These are phyloP conservation scores for Phaffia australis DNA, from an alignment of 768 basidiomycete genomes.

Conservation along the genomic window DNA sequence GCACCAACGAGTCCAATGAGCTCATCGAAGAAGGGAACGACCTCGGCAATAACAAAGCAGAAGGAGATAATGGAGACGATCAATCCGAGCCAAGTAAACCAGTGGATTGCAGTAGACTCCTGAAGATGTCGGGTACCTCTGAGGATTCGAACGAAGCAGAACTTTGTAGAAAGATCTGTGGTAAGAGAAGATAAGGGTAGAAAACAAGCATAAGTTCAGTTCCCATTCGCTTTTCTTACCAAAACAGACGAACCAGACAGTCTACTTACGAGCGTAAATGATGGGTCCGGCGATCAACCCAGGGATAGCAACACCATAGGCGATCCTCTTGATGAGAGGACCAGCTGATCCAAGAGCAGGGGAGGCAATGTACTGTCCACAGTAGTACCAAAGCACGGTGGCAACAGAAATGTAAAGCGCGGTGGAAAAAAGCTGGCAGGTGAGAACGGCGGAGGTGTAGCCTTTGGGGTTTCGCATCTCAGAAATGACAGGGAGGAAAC, in stretches of 20 bases:
- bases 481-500: constrained; percentile 26
- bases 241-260: not conserved
- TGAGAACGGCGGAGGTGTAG: constrained; percentile 20
- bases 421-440: constrained; percentile 24
- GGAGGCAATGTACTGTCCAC: constrained; percentile 27
- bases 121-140: constrained; percentile 29
- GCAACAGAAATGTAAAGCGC: constrained; percentile 26
- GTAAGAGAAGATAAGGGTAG: not conserved
- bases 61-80: constrained; percentile 6
- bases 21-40: constrained; percentile 1
- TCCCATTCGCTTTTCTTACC: too few species aligned
- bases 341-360: constrained; percentile 35
- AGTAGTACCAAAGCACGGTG: constrained; percentile 8
- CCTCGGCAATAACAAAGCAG: constrained; percentile 7
- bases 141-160: constrained; percentile 32
- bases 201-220: not conserved
- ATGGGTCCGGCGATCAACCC: constrained; percentile 20
- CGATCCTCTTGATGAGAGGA: constrained; percentile 28
- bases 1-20: constrained; percentile 10
- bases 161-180: constrained; percentile 23
- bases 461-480: constrained; percentile 26
- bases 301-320: constrained; percentile 29
- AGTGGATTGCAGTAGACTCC: constrained; percentile 29
- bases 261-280: constrained; percentile 6
- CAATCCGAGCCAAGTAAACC: constrained; percentile 27